phyloP scores from a whole-genome alignment of 768 basidiomycete genomes.

The Leccinellum rugosiceps region DNA sequence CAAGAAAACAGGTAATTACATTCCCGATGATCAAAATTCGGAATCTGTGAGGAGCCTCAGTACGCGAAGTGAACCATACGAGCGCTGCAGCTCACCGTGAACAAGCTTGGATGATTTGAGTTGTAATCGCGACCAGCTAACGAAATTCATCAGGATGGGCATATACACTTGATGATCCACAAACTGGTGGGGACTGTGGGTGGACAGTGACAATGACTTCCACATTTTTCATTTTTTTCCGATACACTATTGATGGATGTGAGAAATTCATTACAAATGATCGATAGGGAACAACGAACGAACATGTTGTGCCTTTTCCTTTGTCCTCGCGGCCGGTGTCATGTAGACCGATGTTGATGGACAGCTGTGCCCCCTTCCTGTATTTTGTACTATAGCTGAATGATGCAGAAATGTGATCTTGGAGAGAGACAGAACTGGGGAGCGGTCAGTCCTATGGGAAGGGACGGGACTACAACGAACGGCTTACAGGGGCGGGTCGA shows the following conservation, averaged over 20 bases:
- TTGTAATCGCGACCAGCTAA: conserved; percentile 9
- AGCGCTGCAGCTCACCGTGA: conserved; percentile 1
- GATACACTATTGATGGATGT: conserved; percentile 6
- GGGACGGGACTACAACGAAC: not conserved
- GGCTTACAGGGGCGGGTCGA: conserved; percentile 10
- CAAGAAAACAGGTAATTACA: not conserved
- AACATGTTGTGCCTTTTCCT: not conserved
- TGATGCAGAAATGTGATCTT: not conserved
- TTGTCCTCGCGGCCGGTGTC: not conserved
- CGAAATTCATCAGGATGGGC: not conserved
- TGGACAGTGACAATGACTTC: conserved; percentile 7
- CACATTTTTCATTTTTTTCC: conserved; percentile 1
- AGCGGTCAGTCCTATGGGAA: not conserved
- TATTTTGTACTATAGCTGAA: not conserved
- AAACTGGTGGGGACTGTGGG: not conserved
- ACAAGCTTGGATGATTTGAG: conserved; percentile 10
- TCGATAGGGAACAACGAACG: not conserved
- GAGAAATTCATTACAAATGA: not conserved
- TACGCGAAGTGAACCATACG: too few relatives aligned
- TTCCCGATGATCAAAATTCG: conserved; percentile 17
- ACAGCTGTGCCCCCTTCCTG: not conserved
- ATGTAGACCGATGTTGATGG: conserved; percentile 1
- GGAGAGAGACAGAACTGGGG: not conserved
- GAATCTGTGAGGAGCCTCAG: conserved; percentile 3
- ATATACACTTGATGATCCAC: not conserved